A percentile compares a stretch with the other conserved stretches of the same genome.
These are phyloP conservation scores for Keithomyces neogunnii DNA, from an alignment of 2,329 filamentous ascomycete genomes.

Conservation along the genomic window DNA sequence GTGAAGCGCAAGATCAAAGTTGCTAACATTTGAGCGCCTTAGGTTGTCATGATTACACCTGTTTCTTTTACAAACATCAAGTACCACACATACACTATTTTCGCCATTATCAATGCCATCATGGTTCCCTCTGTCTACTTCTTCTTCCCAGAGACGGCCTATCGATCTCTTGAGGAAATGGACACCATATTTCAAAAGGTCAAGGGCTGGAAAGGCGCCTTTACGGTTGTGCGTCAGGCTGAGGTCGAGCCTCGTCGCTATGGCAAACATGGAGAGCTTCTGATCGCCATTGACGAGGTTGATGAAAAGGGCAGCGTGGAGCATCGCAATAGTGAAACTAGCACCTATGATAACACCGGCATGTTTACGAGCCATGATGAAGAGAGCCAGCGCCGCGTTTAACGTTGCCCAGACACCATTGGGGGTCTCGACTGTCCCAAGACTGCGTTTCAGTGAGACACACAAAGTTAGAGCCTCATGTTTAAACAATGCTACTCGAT, in stretches of 20 bases:
- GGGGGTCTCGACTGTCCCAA: no score
- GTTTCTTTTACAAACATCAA: conserved; percentile 48
- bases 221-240: conserved; percentile 28
- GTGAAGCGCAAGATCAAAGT: not conserved
- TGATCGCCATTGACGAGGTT: conserved; percentile 36
- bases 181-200: conserved; percentile 55
- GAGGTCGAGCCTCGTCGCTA: conserved; percentile 44
- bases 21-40: not conserved
- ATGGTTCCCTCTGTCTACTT: conserved; percentile 51
- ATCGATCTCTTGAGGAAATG: conserved; percentile 58
- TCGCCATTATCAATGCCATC: conserved; percentile 55
- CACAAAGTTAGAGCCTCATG: no score
- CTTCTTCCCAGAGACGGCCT: conserved; percentile 58
- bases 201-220: conserved; percentile 28
- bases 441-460: no score
- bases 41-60: conserved; percentile 54
- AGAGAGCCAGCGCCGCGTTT: conserved; percentile 19
- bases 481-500: not conserved
- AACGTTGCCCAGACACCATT: no score
- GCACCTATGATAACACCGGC: conserved; percentile 12
- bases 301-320: conserved; percentile 26
- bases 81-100: conserved; percentile 57
- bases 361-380: conserved; percentile 25
- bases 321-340: conserved; percentile 20
- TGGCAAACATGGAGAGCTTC: conserved; percentile 49